A percentile compares a stretch with the other conserved stretches of the same genome.
phyloP scores from a whole-genome alignment of 2,329 filamentous ascomycete species.

The Westerdykella ornata region DNA sequence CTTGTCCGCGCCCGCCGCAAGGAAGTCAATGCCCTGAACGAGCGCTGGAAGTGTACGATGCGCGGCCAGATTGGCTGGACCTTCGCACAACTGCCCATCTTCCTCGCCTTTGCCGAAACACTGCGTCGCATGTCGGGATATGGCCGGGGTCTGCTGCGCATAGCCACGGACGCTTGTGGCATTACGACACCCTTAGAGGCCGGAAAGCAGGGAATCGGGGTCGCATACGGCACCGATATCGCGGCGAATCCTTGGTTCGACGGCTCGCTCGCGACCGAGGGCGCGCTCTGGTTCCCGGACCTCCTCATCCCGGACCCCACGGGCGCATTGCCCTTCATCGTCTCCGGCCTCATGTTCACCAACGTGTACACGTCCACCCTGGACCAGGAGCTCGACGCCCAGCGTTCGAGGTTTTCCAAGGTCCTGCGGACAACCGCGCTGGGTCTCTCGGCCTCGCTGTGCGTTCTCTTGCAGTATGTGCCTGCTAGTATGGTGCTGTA shows the following conservation, averaged over 20 bases:
- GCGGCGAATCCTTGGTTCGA: slow-evolving; percentile 36
- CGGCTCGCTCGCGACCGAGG: slow-evolving; percentile 49
- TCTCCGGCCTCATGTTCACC: slow-evolving; percentile 45
- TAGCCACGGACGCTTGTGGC: slow-evolving; percentile 14
- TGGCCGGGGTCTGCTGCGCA: slow-evolving; percentile 25
- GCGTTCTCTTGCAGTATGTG: slow-evolving; percentile 24
- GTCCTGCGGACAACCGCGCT: slow-evolving; percentile 21
- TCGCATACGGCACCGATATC: background rate
- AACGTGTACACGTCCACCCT: slow-evolving; percentile 38
- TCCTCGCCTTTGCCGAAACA: slow-evolving; percentile 33
- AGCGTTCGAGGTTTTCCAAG: slow-evolving; percentile 9
- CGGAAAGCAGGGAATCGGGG: background rate
- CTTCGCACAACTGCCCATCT: slow-evolving; percentile 31
- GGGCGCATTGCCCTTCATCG: slow-evolving; percentile 43
- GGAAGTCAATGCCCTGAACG: slow-evolving; percentile 19
- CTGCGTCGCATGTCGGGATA: slow-evolving; percentile 32
- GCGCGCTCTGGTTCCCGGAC: slow-evolving; percentile 56
- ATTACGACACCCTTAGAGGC: background rate
- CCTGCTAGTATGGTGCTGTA: slow-evolving; percentile 42
- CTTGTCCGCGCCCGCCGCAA: slow-evolving; percentile 17
- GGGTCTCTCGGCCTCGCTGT: slow-evolving; percentile 27
- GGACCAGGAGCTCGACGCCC: slow-evolving; percentile 9
- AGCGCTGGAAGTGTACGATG: slow-evolving; percentile 26
- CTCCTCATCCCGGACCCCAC: slow-evolving; percentile 50
- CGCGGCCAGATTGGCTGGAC: slow-evolving; percentile 23